Evolutionary conservation across 306 rosid genomes (phyloP).

Genomic region (Cotoneaster glaucophyllus): DNA sequence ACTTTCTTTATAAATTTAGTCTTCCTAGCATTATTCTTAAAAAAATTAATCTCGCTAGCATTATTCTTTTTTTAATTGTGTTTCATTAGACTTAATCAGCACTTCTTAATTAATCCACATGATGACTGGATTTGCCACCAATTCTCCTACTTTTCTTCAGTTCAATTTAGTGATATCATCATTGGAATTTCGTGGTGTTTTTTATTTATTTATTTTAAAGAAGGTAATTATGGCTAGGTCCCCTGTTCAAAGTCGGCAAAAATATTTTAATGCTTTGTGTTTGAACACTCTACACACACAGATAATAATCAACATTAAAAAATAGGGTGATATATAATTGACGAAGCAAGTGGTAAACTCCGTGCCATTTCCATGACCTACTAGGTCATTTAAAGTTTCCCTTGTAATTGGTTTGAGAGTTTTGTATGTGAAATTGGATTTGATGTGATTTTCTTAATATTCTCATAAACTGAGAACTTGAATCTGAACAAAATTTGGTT

Average conservation of each 20-base stretch:
- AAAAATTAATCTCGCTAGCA: no score
- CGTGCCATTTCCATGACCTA: constrained; percentile 1
- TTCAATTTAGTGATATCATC: neutral
- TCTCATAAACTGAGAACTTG: neutral
- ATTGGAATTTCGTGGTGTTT: neutral
- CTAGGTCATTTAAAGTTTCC: neutral
- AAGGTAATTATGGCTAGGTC: neutral
- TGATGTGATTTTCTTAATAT: neutral
- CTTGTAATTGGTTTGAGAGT: neutral
- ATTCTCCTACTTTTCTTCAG: neutral
- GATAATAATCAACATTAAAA: neutral
- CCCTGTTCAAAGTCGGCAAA: neutral
- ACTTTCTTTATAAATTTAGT: no score
- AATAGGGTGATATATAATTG: neutral
- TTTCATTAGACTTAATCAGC: neutral
- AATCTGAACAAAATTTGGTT: neutral
- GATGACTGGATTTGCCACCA: neutral
- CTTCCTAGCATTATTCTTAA: accelerated
- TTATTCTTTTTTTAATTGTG: neutral
- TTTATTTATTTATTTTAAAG: no score
- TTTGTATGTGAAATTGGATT: neutral
- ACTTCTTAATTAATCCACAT: neutral
- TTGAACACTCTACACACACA: neutral
- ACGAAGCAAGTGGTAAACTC: neutral
- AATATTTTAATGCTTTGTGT: neutral